Percentiles rank a stretch among this genome's conserved stretches.
Evolutionary conservation across 2,329 filamentous ascomycete genomes (phyloP).

Genomic region (Pseudogymnoascus sp.): DNA sequence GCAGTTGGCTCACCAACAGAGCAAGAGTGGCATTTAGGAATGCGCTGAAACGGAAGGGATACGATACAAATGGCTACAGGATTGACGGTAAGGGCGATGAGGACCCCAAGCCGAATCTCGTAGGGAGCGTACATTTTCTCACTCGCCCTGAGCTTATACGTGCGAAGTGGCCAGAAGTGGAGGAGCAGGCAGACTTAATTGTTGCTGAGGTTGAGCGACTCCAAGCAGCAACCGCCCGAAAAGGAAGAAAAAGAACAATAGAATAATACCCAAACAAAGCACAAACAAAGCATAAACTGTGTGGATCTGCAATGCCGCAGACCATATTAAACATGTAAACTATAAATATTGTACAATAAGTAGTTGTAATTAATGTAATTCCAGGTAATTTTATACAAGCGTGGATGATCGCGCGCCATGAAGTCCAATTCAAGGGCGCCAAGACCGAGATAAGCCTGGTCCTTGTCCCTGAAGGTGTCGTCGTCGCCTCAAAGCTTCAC

Average conservation of each 20-base stretch:
- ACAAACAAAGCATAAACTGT: slow-evolving; percentile 15
- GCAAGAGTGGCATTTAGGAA: slow-evolving; percentile 37
- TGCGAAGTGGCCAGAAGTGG: background rate
- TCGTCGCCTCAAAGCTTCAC: background rate
- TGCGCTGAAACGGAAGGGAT: slow-evolving; percentile 40
- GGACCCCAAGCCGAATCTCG: background rate
- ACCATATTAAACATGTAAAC: slow-evolving; percentile 7
- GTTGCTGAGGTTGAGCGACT: background rate
- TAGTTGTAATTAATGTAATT: background rate
- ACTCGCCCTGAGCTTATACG: background rate
- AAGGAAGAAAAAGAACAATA: background rate
- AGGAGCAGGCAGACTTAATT: background rate
- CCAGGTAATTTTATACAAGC: background rate
- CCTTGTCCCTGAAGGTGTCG: slow-evolving; percentile 2
- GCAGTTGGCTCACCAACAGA: slow-evolving; percentile 38
- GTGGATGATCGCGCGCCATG: slow-evolving; percentile 4
- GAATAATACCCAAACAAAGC: background rate
- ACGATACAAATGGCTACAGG: slow-evolving; percentile 27
- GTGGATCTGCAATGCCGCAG: background rate
- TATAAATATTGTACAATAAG: background rate
- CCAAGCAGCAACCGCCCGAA: background rate
- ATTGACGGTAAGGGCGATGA: background rate
- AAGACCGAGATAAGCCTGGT: slow-evolving; percentile 9
- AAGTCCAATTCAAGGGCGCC: background rate
- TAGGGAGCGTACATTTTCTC: background rate